A percentile compares a stretch with the other conserved stretches of the same genome.
phyloP scores from a whole-genome alignment of 176 grass and related monocot genomes.

The Oryza longistaminata region DNA sequence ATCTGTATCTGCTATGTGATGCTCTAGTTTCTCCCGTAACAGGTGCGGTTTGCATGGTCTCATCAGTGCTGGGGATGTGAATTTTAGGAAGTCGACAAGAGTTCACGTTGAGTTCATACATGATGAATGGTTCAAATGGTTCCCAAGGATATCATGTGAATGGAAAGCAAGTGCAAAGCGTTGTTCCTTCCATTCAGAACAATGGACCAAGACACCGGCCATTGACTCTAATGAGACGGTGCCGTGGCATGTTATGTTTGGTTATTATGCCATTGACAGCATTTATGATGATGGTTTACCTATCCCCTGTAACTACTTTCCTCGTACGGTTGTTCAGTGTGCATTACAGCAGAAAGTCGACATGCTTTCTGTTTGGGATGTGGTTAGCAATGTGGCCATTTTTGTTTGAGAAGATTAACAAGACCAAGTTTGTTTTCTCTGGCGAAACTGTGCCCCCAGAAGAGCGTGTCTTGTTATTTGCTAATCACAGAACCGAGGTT shows the following conservation, averaged over 20 bases:
- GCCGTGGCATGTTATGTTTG: conserved; percentile 64
- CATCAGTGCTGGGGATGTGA: background rate
- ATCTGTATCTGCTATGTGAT: background rate
- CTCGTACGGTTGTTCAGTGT: conserved; percentile 74
- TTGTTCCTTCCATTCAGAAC: conserved; percentile 39
- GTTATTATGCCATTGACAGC: conserved; percentile 70
- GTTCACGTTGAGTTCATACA: background rate
- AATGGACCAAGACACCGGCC: conserved; percentile 47
- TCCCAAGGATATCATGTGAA: conserved; percentile 38
- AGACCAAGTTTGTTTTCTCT: conserved; percentile 82
- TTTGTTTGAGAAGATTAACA: conserved; percentile 94
- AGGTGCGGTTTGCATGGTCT: conserved; percentile 4
- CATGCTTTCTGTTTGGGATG: conserved; percentile 73
- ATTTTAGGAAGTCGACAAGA: background rate
- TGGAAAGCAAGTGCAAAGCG: conserved; percentile 38
- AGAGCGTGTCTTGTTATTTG: conserved; percentile 72
- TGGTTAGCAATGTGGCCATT: conserved; percentile 94
- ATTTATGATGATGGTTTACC: conserved; percentile 79
- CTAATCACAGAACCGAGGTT: conserved; percentile 95
- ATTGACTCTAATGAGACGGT: conserved; percentile 55
- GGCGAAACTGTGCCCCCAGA: conserved; percentile 62
- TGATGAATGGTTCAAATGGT: conserved; percentile 51
- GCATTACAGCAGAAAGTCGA: conserved; percentile 79
- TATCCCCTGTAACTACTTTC: conserved; percentile 58
- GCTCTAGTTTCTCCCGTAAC: background rate